phyloP scores from a whole-genome alignment of 139 green algal species.

The Ulvella scutata region DNA sequence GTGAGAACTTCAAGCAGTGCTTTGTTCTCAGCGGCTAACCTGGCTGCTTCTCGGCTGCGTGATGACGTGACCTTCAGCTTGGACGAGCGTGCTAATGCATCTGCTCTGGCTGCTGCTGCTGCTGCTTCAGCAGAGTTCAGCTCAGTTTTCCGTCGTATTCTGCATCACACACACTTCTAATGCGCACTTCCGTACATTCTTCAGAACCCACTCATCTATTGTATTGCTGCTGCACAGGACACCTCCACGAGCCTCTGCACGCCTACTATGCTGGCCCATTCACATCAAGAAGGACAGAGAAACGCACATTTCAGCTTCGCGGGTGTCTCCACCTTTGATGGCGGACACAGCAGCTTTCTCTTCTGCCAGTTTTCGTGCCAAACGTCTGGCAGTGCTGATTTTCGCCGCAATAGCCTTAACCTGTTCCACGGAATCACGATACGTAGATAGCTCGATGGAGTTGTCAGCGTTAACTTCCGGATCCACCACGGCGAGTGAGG shows the following conservation, averaged over 20 bases:
- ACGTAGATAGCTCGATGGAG: no score
- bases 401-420: constrained; percentile 36
- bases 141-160: background rate
- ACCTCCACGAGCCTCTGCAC: background rate
- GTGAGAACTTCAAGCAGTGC: background rate
- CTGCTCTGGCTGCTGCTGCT: background rate
- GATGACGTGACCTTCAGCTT: background rate
- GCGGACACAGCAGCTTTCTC: constrained; percentile 53
- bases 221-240: background rate
- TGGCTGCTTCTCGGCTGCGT: background rate
- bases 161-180: background rate
- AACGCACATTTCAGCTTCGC: constrained; percentile 10
- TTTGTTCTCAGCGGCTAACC: background rate
- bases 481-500: no score
- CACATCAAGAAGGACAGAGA: background rate
- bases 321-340: constrained; percentile 11
- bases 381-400: constrained; percentile 49
- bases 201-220: background rate
- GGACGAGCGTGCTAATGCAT: background rate
- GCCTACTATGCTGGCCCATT: background rate
- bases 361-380: constrained; percentile 61
- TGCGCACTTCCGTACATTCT: no score
- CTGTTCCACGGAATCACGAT: background rate
- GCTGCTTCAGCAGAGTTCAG: background rate
- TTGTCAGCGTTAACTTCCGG: no score